Evolutionary conservation across 1,284 basidiomycete genomes (phyloP).

Genomic region (Takashimella tepidaria): DNA sequence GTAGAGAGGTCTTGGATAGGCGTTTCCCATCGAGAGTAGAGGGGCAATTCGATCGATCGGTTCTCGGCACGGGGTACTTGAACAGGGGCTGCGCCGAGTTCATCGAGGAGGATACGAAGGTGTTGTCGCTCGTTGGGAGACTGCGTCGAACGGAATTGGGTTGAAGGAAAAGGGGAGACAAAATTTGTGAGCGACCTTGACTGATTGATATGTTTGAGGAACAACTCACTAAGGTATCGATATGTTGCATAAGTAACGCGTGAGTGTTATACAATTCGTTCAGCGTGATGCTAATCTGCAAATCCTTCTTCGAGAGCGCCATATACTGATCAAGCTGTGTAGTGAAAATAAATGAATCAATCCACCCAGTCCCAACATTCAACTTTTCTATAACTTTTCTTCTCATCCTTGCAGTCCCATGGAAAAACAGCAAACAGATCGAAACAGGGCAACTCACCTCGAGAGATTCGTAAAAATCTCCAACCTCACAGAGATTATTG

Average conservation of each 20-base stretch:
- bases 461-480: slow-evolving; percentile 97
- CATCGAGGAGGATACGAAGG: slow-evolving; percentile 89
- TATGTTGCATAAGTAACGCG: slow-evolving; percentile 86
- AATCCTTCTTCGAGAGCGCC: slow-evolving; percentile 97
- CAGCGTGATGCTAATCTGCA: slow-evolving; percentile 97
- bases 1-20: slow-evolving; percentile 96
- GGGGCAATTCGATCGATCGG: slow-evolving; percentile 79
- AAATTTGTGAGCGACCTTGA: too few species aligned
- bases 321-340: slow-evolving; percentile 97
- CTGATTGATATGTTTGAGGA: too few species aligned
- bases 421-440: too few species aligned
- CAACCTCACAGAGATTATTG: slow-evolving; percentile 94
- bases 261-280: slow-evolving; percentile 99
- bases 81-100: slow-evolving; percentile 83
- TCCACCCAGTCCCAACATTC: too few species aligned
- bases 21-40: slow-evolving; percentile 99
- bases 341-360: background rate
- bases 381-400: too few species aligned
- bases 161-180: background rate
- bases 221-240: slow-evolving; percentile 77
- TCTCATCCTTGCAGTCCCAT: too few species aligned
- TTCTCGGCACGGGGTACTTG: slow-evolving; percentile 99
- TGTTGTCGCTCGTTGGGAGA: slow-evolving; percentile 97
- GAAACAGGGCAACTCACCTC: slow-evolving; percentile 76
- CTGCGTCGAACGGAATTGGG: slow-evolving; percentile 47